phyloP scores from a whole-genome alignment of 2,329 filamentous ascomycete genomes.

The Camillea tinctor region DNA sequence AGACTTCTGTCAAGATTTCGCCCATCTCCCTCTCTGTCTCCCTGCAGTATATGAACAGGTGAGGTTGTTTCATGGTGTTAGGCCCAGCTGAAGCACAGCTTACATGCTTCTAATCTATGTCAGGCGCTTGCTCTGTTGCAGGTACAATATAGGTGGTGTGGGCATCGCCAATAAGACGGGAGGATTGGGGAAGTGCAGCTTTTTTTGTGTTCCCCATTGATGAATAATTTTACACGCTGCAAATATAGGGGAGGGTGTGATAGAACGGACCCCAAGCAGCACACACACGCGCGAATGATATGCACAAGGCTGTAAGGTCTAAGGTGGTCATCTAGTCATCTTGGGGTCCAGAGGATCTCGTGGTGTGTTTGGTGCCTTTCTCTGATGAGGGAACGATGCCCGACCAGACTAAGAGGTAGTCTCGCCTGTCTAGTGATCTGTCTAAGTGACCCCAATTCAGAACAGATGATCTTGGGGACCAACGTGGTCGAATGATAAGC shows the following conservation, averaged over 20 bases:
- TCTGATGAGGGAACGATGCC: slow-evolving; percentile 5
- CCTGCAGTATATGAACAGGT: slow-evolving; percentile 14
- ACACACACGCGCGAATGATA: background rate
- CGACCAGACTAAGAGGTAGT: slow-evolving; percentile 4
- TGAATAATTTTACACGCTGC: slow-evolving; percentile 4
- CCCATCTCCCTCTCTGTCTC: slow-evolving; percentile 2
- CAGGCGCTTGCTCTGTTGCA: slow-evolving; percentile 9
- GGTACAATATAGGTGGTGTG: slow-evolving; percentile 9
- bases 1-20: slow-evolving; percentile 6
- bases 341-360: slow-evolving; percentile 26
- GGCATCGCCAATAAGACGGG: slow-evolving; percentile 8
- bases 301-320: background rate
- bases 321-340: slow-evolving; percentile 7
- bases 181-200: background rate
- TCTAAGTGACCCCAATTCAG: too few relatives aligned
- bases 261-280: slow-evolving; percentile 23
- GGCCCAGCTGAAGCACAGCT: slow-evolving; percentile 7
- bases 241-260: slow-evolving; percentile 3
- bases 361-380: background rate
- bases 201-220: slow-evolving; percentile 7
- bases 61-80: slow-evolving; percentile 18
- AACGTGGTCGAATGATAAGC: background rate
- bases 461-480: background rate
- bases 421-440: background rate
- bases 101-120: slow-evolving; percentile 8